Percentiles rank a stretch among this genome's conserved stretches.
These are phyloP conservation scores for Clavispora santaluciae DNA, from an alignment of 805 yeast genomes.

Conservation along the genomic window DNA sequence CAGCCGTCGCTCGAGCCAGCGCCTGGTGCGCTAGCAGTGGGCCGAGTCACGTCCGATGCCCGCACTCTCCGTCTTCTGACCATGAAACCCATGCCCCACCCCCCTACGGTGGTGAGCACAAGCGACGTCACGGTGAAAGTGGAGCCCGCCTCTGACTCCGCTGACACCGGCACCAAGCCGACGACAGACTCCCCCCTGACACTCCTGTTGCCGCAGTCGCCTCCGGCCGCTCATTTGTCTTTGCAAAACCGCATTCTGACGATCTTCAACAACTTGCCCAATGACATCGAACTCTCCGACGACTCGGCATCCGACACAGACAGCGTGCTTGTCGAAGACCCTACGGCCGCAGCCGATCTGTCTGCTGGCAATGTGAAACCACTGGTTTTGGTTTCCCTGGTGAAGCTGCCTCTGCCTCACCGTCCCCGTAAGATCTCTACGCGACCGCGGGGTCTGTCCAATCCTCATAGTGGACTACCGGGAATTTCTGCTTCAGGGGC, in stretches of 20 bases:
- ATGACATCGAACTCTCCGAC: conserved; percentile 42
- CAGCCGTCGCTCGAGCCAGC: background rate
- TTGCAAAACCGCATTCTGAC: conserved; percentile 32
- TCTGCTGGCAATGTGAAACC: background rate
- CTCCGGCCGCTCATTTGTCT: conserved; percentile 4
- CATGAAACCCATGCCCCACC: conserved; percentile 15
- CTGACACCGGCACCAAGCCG: background rate
- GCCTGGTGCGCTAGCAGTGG: background rate
- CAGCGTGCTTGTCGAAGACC: conserved; percentile 20
- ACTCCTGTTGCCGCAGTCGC: background rate
- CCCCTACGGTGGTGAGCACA: conserved; percentile 18
- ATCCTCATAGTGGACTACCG: background rate
- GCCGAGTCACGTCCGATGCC: conserved; percentile 34
- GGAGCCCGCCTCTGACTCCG: conserved; percentile 14
- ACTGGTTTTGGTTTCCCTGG: background rate
- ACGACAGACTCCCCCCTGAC: background rate
- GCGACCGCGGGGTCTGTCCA: background rate
- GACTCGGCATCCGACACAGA: conserved; percentile 42
- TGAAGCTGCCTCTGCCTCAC: background rate
- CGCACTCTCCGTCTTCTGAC: conserved; percentile 29
- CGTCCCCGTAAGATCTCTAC: background rate
- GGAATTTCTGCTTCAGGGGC: background rate
- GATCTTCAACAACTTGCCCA: conserved; percentile 42
- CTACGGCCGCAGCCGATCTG: background rate
- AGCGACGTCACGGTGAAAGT: conserved; percentile 31